Evolutionary conservation across 2,329 filamentous ascomycete species (phyloP).

Genomic region (Dichotomopilus funicola): DNA sequence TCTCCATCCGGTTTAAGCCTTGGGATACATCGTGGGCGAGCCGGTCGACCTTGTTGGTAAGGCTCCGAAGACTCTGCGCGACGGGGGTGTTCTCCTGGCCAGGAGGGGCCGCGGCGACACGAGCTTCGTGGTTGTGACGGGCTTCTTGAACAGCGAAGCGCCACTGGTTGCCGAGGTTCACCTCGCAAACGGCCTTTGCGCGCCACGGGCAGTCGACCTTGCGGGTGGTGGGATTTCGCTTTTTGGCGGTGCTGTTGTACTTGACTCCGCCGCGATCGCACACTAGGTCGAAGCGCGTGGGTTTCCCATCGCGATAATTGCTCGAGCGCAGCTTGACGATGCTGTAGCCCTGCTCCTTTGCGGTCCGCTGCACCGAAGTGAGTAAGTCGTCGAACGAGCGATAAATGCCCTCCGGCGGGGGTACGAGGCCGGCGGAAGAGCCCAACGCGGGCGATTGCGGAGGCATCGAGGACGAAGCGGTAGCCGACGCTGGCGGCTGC

Average conservation of each 20-base stretch:
- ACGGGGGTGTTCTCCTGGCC: constrained; percentile 53
- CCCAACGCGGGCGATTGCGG: constrained; percentile 40
- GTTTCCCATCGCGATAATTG: constrained; percentile 57
- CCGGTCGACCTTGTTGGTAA: constrained; percentile 55
- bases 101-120: constrained; percentile 46
- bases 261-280: constrained; percentile 59
- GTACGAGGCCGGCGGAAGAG: constrained; percentile 33
- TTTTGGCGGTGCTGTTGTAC: constrained; percentile 59
- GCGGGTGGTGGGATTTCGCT: constrained; percentile 56
- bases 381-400: constrained; percentile 54
- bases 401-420: constrained; percentile 56
- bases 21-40: constrained; percentile 50
- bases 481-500: constrained; percentile 3
- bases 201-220: constrained; percentile 60
- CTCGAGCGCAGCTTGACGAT: constrained; percentile 57
- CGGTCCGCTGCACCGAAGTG: constrained; percentile 50
- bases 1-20: constrained; percentile 45
- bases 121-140: constrained; percentile 57
- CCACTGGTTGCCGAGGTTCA: constrained; percentile 57
- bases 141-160: constrained; percentile 55
- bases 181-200: constrained; percentile 58
- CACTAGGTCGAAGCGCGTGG: constrained; percentile 56
- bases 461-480: constrained; percentile 34
- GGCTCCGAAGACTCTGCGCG: constrained; percentile 50
- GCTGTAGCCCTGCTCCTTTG: constrained; percentile 56